These are phyloP conservation scores for Trypanosoma conorhini DNA, from an alignment of 208 protist species.

Conservation along the genomic window DNA sequence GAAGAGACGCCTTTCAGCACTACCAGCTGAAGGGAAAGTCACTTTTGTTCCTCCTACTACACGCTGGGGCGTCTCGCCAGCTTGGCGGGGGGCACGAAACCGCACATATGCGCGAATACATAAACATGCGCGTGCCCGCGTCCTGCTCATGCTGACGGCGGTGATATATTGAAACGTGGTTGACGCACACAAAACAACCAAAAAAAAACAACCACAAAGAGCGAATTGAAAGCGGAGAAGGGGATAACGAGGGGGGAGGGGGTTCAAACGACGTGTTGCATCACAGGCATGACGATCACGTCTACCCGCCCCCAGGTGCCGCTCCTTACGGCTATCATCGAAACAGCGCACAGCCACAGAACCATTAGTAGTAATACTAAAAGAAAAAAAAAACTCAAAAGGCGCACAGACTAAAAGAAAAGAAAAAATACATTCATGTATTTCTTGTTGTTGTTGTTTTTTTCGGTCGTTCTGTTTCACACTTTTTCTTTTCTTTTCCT, in stretches of 20 bases:
- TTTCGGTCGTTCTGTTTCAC: background rate
- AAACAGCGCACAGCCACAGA: background rate
- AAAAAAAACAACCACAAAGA: background rate
- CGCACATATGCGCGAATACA: background rate
- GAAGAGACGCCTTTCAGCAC: background rate
- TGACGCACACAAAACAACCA: background rate
- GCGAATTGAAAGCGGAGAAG: background rate
- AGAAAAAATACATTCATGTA: background rate
- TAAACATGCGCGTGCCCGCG: background rate
- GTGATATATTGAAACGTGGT: background rate
- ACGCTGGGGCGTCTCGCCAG: background rate
- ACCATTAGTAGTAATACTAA: background rate
- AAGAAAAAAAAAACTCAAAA: background rate
- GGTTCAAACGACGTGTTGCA: too few species aligned
- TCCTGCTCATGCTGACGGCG: background rate
- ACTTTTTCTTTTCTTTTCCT: conserved; percentile 3
- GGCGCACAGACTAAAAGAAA: background rate
- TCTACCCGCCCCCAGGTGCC: background rate
- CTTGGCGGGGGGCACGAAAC: background rate
- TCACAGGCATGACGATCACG: background rate
- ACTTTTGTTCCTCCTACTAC: background rate
- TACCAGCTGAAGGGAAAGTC: background rate
- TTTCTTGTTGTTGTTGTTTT: conserved; percentile 1
- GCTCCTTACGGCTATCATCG: background rate
- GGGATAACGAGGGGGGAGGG: background rate